Percentiles rank a stretch among this genome's conserved stretches.
phyloP scores from a whole-genome alignment of 139 green algal species.

The Volvox reticuliferus region DNA sequence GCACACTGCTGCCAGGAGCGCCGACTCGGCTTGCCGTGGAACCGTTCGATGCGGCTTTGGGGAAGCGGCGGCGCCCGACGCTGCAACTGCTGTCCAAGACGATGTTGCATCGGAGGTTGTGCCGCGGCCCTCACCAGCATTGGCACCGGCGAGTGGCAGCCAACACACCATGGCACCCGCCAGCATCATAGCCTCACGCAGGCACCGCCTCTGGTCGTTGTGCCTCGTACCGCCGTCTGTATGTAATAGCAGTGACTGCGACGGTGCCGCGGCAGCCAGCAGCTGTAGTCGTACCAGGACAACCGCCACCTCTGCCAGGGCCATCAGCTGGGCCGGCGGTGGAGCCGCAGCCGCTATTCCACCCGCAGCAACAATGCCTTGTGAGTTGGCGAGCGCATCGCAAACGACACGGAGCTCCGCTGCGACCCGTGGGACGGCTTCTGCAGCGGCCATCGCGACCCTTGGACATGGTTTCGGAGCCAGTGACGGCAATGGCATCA shows the following conservation, averaged over 20 bases:
- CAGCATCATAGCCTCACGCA: background rate
- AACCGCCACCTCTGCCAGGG: conserved; percentile 17
- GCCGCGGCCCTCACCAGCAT: background rate
- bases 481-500: background rate
- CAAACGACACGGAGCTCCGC: background rate
- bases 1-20: conserved; percentile 32
- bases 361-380: background rate
- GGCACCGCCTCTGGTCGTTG: background rate
- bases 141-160: background rate
- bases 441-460: background rate
- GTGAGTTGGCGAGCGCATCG: background rate
- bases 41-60: too few relatives aligned
- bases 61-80: background rate
- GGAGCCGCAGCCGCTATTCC: background rate
- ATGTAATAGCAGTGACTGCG: background rate
- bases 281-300: conserved; percentile 10
- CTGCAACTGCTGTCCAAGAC: background rate
- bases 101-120: background rate
- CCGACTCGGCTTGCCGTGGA: background rate
- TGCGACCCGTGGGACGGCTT: background rate
- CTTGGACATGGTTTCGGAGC: background rate
- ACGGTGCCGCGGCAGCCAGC: background rate
- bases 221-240: background rate
- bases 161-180: background rate
- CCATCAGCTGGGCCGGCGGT: background rate